Conservation (phyloP, 108 stramenopile genomes). For the Cyclostephanos tholiformis region DNA sequence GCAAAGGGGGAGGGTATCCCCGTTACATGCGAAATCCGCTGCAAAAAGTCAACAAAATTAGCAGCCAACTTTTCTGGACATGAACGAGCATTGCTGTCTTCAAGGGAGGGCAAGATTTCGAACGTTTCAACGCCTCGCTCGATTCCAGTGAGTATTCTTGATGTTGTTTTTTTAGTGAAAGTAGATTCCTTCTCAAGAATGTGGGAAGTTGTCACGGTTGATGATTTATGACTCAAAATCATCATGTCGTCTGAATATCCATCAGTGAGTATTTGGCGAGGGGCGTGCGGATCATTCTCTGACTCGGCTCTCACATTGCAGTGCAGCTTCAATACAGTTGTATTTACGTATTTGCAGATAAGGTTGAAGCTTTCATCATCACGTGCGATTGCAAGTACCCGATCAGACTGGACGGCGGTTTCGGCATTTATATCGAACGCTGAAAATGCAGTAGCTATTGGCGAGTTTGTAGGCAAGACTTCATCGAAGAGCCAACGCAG, state of each 20-base stretch:
- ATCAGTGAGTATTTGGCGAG: slow-evolving; percentile 8
- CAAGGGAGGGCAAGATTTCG: slow-evolving; percentile 18
- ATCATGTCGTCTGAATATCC: slow-evolving; percentile 20
- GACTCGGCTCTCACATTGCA: slow-evolving; percentile 2
- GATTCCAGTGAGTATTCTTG: slow-evolving; percentile 30
- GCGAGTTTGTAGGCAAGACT: slow-evolving; percentile 36
- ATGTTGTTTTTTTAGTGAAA: slow-evolving; percentile 32
- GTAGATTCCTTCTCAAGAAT: slow-evolving; percentile 17
- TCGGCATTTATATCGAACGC: slow-evolving; percentile 49
- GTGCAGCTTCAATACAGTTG: slow-evolving; percentile 32
- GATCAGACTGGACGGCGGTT: slow-evolving; percentile 43
- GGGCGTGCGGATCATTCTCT: slow-evolving; percentile 15
- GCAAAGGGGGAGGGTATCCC: slow-evolving; percentile 59
- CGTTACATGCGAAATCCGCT: slow-evolving; percentile 47
- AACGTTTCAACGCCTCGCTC: slow-evolving; percentile 40
- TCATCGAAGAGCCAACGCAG: slow-evolving; percentile 45
- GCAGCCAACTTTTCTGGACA: slow-evolving; percentile 57
- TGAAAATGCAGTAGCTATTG: slow-evolving; percentile 40
- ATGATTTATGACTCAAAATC: slow-evolving; percentile 27
- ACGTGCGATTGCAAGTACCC: slow-evolving; percentile 40
- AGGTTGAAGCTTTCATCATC: slow-evolving; percentile 61
- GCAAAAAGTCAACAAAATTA: slow-evolving; percentile 68
- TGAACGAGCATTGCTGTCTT: slow-evolving; percentile 8
- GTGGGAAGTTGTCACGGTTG: not conserved
- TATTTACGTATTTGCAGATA: slow-evolving; percentile 55